A percentile compares a stretch with the other conserved stretches of the same genome.
phyloP scores from a whole-genome alignment of 371 early-diverging fungal species.

The Blyttiomyces sp. region DNA sequence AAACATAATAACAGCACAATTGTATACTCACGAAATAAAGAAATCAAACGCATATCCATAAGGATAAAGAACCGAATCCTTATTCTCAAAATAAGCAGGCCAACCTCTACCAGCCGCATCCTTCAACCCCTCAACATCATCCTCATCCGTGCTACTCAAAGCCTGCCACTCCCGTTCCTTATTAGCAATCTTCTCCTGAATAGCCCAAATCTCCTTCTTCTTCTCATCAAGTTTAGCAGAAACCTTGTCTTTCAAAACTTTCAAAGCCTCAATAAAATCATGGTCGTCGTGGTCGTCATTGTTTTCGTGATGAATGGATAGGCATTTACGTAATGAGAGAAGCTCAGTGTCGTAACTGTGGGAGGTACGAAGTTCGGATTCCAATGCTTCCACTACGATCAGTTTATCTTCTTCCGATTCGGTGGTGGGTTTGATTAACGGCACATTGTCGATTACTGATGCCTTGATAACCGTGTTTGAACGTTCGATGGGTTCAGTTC shows the following conservation, averaged over 20 bases:
- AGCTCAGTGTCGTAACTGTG: neutral
- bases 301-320: neutral
- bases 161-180: conserved; percentile 6
- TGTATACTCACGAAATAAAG: conserved; percentile 17
- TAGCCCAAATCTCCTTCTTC: neutral
- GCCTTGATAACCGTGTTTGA: no score
- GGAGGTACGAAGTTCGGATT: neutral
- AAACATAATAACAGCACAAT: no score
- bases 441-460: neutral
- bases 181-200: neutral
- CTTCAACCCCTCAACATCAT: neutral
- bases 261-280: neutral
- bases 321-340: neutral
- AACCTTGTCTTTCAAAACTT: neutral
- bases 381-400: neutral
- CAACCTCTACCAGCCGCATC: conserved; percentile 1
- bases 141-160: neutral
- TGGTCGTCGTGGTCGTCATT: neutral
- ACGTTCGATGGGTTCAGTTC: no score
- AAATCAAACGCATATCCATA: conserved; percentile 5
- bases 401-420: neutral
- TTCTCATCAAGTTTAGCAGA: neutral
- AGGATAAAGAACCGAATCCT: neutral
- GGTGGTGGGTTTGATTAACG: neutral
- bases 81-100: neutral